Evolutionary conservation across 2,329 filamentous ascomycete genomes (phyloP).

Genomic region (Botrytis tulipae): DNA sequence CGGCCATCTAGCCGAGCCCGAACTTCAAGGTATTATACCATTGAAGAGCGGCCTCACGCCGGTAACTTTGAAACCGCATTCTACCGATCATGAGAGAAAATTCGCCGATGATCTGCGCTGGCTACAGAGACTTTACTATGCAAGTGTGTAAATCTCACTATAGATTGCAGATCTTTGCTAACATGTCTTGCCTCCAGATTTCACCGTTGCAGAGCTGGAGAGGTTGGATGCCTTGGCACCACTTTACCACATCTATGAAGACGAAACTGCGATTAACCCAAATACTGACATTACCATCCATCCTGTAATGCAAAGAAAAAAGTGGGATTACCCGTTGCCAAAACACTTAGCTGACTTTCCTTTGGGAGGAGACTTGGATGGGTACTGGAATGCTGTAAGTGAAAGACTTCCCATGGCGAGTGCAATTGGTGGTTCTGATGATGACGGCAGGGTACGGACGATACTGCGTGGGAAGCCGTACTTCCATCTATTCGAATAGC

Average conservation of each 20-base stretch:
- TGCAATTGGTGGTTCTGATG: background rate
- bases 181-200: background rate
- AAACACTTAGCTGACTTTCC: conserved; percentile 21
- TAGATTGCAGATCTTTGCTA: background rate
- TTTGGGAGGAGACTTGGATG: conserved; percentile 14
- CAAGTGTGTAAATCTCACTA: background rate
- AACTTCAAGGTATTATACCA: background rate
- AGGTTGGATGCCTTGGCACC: background rate
- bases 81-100: background rate
- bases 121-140: background rate
- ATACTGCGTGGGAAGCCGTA: conserved; percentile 19
- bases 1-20: background rate
- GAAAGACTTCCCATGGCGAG: background rate
- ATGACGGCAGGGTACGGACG: conserved; percentile 16
- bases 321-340: conserved; percentile 15
- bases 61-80: background rate
- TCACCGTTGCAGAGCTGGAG: conserved; percentile 18
- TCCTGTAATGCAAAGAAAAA: conserved; percentile 14
- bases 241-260: background rate
- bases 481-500: conserved; percentile 17
- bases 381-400: conserved; percentile 23
- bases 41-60: conserved; percentile 21
- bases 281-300: conserved; percentile 12
- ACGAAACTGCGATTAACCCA: background rate
- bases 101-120: conserved; percentile 13